Percentiles rank a stretch among this genome's conserved stretches.
These are phyloP conservation scores for Ceratobasidium sp. DNA, from an alignment of 1,284 basidiomycete genomes.

Conservation along the genomic window DNA sequence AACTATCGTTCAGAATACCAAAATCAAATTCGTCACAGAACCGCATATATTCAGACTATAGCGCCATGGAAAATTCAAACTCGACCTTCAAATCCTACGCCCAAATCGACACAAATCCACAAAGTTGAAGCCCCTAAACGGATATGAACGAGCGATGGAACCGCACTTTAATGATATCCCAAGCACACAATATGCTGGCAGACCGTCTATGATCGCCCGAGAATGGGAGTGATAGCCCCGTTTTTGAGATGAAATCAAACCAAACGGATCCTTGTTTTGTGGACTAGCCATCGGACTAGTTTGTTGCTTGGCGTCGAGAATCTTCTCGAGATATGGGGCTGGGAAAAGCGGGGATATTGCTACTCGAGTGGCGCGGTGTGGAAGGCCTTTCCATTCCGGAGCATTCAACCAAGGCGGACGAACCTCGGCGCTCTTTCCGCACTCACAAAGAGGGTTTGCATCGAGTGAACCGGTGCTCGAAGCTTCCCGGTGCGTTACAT, in stretches of 20 bases:
- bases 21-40: no score
- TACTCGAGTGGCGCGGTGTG: slow-evolving; percentile 1
- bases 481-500: background rate
- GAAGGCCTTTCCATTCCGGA: slow-evolving; percentile 9
- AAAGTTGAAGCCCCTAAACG: no score
- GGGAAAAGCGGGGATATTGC: slow-evolving; percentile 20
- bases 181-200: no score
- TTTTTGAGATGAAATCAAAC: background rate
- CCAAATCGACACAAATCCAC: no score
- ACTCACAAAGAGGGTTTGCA: background rate
- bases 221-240: background rate
- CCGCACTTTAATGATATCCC: no score
- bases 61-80: no score
- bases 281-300: background rate
- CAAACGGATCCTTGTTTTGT: background rate
- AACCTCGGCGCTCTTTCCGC: slow-evolving; percentile 1
- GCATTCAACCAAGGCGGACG: background rate
- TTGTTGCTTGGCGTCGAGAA: background rate
- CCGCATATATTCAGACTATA: no score
- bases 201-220: no score
- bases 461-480: background rate
- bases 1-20: no score
- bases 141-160: no score
- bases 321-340: slow-evolving; percentile 9
- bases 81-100: no score